Base-by-base conservation (phyloP, 2,329 filamentous ascomycete genomes). In the Exophiala bonariae region DNA sequence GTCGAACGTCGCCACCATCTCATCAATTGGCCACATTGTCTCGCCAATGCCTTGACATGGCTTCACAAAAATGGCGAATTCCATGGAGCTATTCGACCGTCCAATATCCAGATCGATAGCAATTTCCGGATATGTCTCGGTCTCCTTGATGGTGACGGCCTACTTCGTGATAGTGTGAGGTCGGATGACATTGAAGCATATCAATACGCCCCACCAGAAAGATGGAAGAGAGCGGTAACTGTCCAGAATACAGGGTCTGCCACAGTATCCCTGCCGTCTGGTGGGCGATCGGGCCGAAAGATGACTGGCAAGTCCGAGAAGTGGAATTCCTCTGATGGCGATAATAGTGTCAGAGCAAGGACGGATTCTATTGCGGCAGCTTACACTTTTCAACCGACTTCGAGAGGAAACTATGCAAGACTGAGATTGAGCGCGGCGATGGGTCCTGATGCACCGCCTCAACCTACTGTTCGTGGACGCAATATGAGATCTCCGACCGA, bases 201-300 rank as follows among this genome's bases (percentile, higher is more conserved):
- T 60, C 74, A 81, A 35, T 83, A 83, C 56, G 72, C 74, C 3
- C 74, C 80, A 1, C 80, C 81, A 3, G 81, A 85, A 46, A 71
- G 72, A 36, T 75, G 73, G 69, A 65, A 63, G 39, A 69, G 62
- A 41, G 67, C 62, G 20, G 59, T 59, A 4, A 67, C 62, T 17
- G 53, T 69, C 4, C 67, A 68, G 35, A 69, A 64, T 59, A 59
- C 55, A 36, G 59, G 58, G 8, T 55, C 62, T 7, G 44, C 61
- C 10, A 58, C 61, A 33, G 59, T 64, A 28, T 45, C 57, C 3
- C 64, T 70, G 13, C 69, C 66, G 20, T 72, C 69, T 2, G 71
- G 71, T 19, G 68, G 70, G 10, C 64, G 71, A 9, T 71, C 70
- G 8, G 63, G 56, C 10, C 61, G 69, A 16, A 63, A 61, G 33